phyloP scores from a whole-genome alignment of 345 rosid species.

The Moringa oleifera region DNA sequence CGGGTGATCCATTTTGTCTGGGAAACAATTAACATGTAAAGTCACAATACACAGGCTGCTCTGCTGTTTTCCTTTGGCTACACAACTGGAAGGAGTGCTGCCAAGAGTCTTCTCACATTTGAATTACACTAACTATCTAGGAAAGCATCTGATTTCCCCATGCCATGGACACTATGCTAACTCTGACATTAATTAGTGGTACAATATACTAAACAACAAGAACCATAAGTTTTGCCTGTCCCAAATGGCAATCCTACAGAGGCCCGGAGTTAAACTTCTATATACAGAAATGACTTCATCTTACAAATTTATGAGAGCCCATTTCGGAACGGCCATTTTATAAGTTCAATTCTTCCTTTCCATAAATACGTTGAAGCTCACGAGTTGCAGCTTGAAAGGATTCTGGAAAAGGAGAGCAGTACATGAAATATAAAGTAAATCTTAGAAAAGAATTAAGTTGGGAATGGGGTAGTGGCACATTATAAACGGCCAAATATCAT shows the following conservation, averaged over 20 bases:
- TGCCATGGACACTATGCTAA: background rate
- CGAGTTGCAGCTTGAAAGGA: slow-evolving; percentile 91
- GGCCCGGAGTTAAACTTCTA: no score
- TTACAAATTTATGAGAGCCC: background rate
- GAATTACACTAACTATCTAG: background rate
- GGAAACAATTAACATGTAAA: no score
- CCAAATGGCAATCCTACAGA: background rate
- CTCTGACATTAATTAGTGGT: background rate
- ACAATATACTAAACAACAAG: background rate
- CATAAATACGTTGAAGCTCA: slow-evolving; percentile 84
- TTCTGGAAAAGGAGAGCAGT: slow-evolving; percentile 31
- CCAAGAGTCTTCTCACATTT: no score
- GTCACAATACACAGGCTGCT: no score
- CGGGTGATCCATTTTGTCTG: no score
- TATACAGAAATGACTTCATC: background rate
- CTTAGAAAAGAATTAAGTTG: background rate
- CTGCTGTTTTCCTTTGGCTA: no score
- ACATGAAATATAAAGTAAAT: background rate
- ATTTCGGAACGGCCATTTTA: slow-evolving; percentile 6
- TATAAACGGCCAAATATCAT: no score
- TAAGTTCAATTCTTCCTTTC: slow-evolving; percentile 60
- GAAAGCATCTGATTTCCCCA: background rate
- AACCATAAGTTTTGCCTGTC: background rate
- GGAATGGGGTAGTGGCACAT: background rate
- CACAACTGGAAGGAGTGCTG: no score